phyloP scores from a whole-genome alignment of 768 basidiomycete genomes.

The Boletus tylopilopsis region DNA sequence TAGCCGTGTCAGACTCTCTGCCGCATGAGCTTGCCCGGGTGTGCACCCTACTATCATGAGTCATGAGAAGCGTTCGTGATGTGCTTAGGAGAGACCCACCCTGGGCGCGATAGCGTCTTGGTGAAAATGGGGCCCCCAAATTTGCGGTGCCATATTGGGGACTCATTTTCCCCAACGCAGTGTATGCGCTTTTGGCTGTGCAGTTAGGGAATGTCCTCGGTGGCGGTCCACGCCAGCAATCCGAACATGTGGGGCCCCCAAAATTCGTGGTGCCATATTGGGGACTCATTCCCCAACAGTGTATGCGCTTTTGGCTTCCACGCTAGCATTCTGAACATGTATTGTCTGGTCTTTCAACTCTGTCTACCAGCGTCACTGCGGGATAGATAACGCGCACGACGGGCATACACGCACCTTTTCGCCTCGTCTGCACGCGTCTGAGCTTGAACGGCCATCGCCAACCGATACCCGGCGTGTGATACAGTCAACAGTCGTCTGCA shows the following conservation, averaged over 20 bases:
- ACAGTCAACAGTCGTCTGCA: constrained; percentile 81
- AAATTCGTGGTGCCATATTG: no score
- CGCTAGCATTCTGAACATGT: constrained; percentile 83
- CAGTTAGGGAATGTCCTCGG: constrained; percentile 48
- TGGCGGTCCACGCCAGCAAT: no score
- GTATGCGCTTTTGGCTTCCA: no score
- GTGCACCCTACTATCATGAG: constrained; percentile 60
- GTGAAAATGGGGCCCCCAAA: constrained; percentile 24
- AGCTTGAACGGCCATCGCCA: constrained; percentile 74
- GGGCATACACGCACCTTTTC: constrained; percentile 45
- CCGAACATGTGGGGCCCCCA: no score
- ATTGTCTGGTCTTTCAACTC: constrained; percentile 80
- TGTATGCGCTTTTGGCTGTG: constrained; percentile 47
- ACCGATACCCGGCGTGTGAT: constrained; percentile 77
- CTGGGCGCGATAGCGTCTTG: no score
- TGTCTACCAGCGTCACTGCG: constrained; percentile 30
- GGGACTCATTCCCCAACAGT: no score
- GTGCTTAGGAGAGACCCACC: constrained; percentile 39
- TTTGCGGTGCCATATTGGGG: constrained; percentile 54
- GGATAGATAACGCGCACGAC: no score
- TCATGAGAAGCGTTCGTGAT: no score
- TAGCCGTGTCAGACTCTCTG: constrained; percentile 74
- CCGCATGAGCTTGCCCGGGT: constrained; percentile 72
- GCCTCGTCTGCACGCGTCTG: constrained; percentile 52
- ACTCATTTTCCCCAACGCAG: constrained; percentile 53